A percentile compares a stretch with the other conserved stretches of the same genome.
phyloP scores from a whole-genome alignment of 108 stramenopile genomes.

The Pseudonitzschia delicatissima region DNA sequence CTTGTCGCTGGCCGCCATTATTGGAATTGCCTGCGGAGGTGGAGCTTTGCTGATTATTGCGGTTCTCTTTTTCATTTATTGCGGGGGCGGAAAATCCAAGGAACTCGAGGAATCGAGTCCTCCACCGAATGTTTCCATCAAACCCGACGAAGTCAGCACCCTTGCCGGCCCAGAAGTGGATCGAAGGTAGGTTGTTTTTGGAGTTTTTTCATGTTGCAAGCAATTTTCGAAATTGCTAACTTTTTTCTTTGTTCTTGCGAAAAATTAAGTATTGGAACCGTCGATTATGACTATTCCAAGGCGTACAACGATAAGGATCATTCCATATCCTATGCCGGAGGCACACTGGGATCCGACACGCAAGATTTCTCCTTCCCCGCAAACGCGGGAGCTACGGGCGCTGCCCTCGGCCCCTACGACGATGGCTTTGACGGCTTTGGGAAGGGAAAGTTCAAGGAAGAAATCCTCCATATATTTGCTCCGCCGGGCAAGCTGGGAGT shows the following conservation, averaged over 20 bases:
- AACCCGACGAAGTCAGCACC: constrained; percentile 37
- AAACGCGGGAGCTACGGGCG: constrained; percentile 40
- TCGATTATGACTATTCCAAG: constrained; percentile 88
- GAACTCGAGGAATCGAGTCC: constrained; percentile 1
- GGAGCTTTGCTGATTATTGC: constrained; percentile 33
- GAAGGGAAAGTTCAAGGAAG: constrained; percentile 58
- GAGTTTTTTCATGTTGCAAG: not conserved
- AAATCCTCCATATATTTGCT: constrained; percentile 71
- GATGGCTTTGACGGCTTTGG: constrained; percentile 15
- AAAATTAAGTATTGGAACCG: constrained; percentile 56
- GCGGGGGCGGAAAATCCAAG: constrained; percentile 20
- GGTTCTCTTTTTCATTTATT: constrained; percentile 8
- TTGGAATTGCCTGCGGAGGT: constrained; percentile 60
- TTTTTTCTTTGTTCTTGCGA: not conserved
- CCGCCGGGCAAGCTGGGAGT: constrained; percentile 90
- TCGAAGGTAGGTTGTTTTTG: constrained; percentile 52
- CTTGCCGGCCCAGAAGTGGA: constrained; percentile 45
- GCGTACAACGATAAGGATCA: constrained; percentile 64
- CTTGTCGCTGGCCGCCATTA: constrained; percentile 35
- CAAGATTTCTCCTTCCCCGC: constrained; percentile 32
- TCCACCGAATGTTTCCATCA: constrained; percentile 7
- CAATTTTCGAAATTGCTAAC: not conserved
- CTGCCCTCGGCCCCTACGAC: constrained; percentile 41
- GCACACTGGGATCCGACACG: constrained; percentile 65
- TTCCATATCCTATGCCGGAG: constrained; percentile 65